These are phyloP conservation scores for Xylariaceae sp. DNA, from an alignment of 2,329 filamentous ascomycete genomes.

Conservation along the genomic window DNA sequence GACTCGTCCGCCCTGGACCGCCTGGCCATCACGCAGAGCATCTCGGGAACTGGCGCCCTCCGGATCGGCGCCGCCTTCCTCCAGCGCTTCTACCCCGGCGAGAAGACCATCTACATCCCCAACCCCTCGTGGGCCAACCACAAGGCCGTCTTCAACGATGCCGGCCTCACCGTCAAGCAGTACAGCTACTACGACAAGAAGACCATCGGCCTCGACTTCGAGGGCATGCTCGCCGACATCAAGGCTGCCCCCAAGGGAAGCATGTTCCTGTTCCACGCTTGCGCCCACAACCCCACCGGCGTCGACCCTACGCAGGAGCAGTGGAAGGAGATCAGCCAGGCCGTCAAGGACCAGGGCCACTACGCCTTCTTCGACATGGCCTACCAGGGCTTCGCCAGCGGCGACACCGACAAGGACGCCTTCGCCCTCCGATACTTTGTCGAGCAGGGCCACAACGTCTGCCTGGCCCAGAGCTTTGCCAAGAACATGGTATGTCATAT, in stretches of 20 bases:
- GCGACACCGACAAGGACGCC: constrained; percentile 86
- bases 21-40: constrained; percentile 91
- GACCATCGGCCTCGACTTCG: constrained; percentile 96
- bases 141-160: constrained; percentile 91
- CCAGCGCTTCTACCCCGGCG: constrained; percentile 80
- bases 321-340: constrained; percentile 85
- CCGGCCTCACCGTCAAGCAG: constrained; percentile 83
- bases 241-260: constrained; percentile 81
- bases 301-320: constrained; percentile 89
- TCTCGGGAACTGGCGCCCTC: constrained; percentile 94
- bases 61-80: constrained; percentile 94
- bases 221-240: constrained; percentile 85
- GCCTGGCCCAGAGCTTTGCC: constrained; percentile 88
- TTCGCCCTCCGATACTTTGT: constrained; percentile 93
- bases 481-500: constrained; percentile 81
- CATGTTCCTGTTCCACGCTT: constrained; percentile 91
- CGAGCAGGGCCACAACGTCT: constrained; percentile 82
- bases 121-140: constrained; percentile 98
- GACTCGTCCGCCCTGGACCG: constrained; percentile 72
- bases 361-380: constrained; percentile 99
- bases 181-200: constrained; percentile 99
- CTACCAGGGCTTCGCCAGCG: constrained; percentile 96
- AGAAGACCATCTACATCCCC: constrained; percentile 95
- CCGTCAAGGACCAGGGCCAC: constrained; percentile 80
- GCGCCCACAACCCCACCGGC: constrained; percentile 96